A percentile compares a stretch with the other conserved stretches of the same genome.
phyloP scores from a whole-genome alignment of 202 grass and related monocot genomes.

The Elaeis oleifera region DNA sequence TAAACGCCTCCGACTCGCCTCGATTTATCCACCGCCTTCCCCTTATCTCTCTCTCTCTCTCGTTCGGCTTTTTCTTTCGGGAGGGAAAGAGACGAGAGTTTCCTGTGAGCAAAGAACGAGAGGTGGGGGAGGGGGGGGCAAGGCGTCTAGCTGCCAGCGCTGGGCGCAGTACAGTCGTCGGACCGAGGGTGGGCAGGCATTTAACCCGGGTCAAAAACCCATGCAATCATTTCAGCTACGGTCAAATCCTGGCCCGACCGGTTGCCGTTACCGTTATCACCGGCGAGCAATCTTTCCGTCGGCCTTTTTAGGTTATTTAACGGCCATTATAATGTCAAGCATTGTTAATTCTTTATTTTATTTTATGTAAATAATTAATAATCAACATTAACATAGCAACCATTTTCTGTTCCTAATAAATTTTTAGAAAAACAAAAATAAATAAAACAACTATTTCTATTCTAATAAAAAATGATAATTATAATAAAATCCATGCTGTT shows the following conservation, averaged over 20 bases:
- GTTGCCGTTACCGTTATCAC: neutral
- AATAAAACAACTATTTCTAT: too few relatives aligned
- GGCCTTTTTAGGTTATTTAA: neutral
- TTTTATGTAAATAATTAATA: too few relatives aligned
- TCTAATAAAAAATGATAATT: too few relatives aligned
- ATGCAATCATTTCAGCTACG: slow-evolving; percentile 32
- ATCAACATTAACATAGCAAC: too few relatives aligned
- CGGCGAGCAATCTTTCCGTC: neutral
- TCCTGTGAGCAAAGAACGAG: neutral
- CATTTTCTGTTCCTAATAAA: too few relatives aligned
- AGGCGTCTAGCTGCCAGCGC: slow-evolving; percentile 1
- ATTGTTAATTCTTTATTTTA: too few relatives aligned
- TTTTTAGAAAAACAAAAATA: too few relatives aligned
- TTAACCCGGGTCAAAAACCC: slow-evolving; percentile 26
- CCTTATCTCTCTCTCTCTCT: slow-evolving; percentile 6
- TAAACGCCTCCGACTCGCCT: neutral
- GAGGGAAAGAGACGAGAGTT: slow-evolving; percentile 4
- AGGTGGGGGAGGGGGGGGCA: neutral
- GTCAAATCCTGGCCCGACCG: slow-evolving; percentile 11
- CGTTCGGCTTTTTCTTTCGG: neutral
- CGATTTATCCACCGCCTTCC: slow-evolving; percentile 3
- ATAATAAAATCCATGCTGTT: too few relatives aligned
- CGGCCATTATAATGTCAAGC: too few relatives aligned
- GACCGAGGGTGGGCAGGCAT: neutral
- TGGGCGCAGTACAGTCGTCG: too few relatives aligned